Base-by-base conservation (phyloP, 768 basidiomycete genomes). In the Psilocybe cyanescens region DNA sequence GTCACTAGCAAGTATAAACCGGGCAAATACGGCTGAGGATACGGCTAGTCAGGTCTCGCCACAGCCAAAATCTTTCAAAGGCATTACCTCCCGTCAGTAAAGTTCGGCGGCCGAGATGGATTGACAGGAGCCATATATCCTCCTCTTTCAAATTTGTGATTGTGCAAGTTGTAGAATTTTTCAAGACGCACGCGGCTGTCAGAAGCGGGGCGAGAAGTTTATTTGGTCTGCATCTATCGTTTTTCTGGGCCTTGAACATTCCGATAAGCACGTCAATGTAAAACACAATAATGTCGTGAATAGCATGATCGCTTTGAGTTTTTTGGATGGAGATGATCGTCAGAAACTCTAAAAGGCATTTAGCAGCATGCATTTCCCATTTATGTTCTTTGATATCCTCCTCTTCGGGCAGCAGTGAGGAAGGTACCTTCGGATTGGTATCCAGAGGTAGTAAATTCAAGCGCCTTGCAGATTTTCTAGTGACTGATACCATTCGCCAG, bases 1-100 rank as follows among this genome's bases (percentile, higher is more conserved):
- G 65, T 55, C 14, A 69, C 59, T 35, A 72, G 53, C 29, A 48
- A 70, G 35, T 1, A 71, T 17, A 55, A 70, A 72, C 35, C 62
- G 63, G 11, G 72, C 61, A 35, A 72, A 68, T 33, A 59, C 59
- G 8, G 60, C 71, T 72, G 16, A 30, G 7, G 33, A 44, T 35
- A 4, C 2, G 11, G 31, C 30, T 14, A 50, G 46, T 47, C 11
- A n/a, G 53, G 44, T 28, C 4, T 19, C 11, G 35, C 9, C 24
- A 31, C 9, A 5, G 8, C 1, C 16, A 30, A 57, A 52, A 57
- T 16, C 9, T 14, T 35, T 37, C 11, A 37, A 45, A 37, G 11
- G 33, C 11, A 8, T 47, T 48, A 66, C 66, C 52, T n/a, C 63
- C 55, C 28, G 52, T 55, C 46, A 49, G 45, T 45, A 63, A 45